Percentiles rank a stretch among this genome's conserved stretches.
phyloP scores from a whole-genome alignment of 2,329 filamentous ascomycete genomes.

The Teratosphaeria nubilosa region DNA sequence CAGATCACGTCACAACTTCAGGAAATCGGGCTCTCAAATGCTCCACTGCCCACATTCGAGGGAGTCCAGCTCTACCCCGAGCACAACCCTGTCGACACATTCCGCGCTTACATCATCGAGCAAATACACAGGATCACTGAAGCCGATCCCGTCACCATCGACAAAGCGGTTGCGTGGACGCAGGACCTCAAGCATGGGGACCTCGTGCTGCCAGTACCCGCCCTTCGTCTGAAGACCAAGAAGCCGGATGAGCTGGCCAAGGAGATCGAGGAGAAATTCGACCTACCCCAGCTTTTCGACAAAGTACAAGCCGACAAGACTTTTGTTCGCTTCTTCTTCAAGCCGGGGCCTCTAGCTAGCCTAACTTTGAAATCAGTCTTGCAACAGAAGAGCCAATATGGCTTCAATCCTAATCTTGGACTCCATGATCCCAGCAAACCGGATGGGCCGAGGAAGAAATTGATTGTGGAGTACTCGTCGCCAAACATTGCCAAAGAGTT shows the following conservation, averaged over 20 bases:
- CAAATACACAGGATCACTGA: slow-evolving; percentile 59
- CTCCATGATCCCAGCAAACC: slow-evolving; percentile 53
- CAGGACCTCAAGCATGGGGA: slow-evolving; percentile 73
- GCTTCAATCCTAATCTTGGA: slow-evolving; percentile 50
- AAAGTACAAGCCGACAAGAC: slow-evolving; percentile 57
- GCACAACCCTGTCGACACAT: slow-evolving; percentile 68
- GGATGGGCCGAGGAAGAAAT: slow-evolving; percentile 51
- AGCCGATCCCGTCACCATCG: slow-evolving; percentile 61
- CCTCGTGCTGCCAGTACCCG: slow-evolving; percentile 65
- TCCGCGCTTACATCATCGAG: slow-evolving; percentile 64
- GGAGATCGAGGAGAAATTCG: slow-evolving; percentile 44
- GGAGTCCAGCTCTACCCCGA: slow-evolving; percentile 44
- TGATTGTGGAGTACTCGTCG: slow-evolving; percentile 73
- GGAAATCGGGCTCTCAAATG: slow-evolving; percentile 18
- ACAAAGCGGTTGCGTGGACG: slow-evolving; percentile 69
- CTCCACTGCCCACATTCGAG: slow-evolving; percentile 13
- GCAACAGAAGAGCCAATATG: slow-evolving; percentile 50
- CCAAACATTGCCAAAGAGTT: slow-evolving; percentile 83
- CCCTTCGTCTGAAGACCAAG: slow-evolving; percentile 62
- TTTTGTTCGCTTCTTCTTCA: slow-evolving; percentile 74
- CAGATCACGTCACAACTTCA: slow-evolving; percentile 22
- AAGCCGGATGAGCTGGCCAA: slow-evolving; percentile 48
- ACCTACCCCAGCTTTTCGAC: slow-evolving; percentile 57
- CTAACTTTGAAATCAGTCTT: slow-evolving; percentile 62
- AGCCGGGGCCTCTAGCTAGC: slow-evolving; percentile 53